Evolutionary conservation across 1,284 basidiomycete genomes (phyloP), one percentile per base, ranked within the genome.

Genomic region (Dichomitus squalens): DNA sequence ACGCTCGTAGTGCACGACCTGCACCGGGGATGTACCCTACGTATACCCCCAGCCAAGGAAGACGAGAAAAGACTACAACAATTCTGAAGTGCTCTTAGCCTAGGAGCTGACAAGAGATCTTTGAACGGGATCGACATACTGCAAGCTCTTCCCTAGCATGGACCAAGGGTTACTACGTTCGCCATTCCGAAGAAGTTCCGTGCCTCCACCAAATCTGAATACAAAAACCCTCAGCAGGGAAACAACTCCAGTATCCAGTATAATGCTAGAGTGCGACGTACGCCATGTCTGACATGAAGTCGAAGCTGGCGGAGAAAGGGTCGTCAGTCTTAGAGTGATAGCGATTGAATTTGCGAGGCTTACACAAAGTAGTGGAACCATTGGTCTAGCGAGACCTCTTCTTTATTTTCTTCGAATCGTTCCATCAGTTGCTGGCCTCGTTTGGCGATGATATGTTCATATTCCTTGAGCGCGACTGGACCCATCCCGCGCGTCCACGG

Each of bases 231-330:
- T 35, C 35, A 39, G 25, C 33, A 2, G 11, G 6, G 34, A n/a
- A 40, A 43, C 12, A 11, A 56, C 61, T n/a, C n/a, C n/a, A n/a
- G n/a, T n/a, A n/a, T n/a, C n/a, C n/a, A n/a, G n/a, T n/a, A n/a
- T n/a, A n/a, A n/a, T n/a, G n/a, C n/a, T n/a, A n/a, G n/a, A n/a
- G n/a, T n/a, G n/a, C n/a, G n/a, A n/a, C n/a, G 47, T 39, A 69
- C 65, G 59, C 65, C 61, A 69, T 60, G 41, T 70, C 68, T n/a
- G 60, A 58, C 66, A 70, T 69, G 36, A 70, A 65, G 57, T 70
- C 68, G 46, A 54, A 60, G 6, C 55, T 50, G 5, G 18, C 14
- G 2, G 9, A 11, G n/a, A n/a, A 23, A 25, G 8, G 11, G 16
- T 27, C 11, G n/a, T 20, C 16, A 1, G 29, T 1, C 4, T 3